A percentile compares a stretch with the other conserved stretches of the same genome.
phyloP scores from a whole-genome alignment of 2,329 filamentous ascomycete genomes.

The Pleochaeta shiraiana region DNA sequence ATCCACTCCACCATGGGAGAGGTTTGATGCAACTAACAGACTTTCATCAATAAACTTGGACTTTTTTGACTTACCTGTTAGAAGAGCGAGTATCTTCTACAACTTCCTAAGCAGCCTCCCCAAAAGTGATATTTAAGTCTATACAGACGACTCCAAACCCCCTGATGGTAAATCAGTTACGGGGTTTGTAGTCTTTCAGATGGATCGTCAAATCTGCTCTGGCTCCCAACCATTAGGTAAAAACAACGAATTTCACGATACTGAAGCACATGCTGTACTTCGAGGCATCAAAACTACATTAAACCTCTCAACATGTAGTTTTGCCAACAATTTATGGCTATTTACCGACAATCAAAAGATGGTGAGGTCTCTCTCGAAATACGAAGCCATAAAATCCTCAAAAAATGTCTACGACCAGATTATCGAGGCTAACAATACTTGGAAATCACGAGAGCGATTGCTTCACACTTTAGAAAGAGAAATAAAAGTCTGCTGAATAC shows the following conservation, averaged over 20 bases:
- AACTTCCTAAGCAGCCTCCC: too few species aligned
- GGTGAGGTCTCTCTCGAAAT: background rate
- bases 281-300: background rate
- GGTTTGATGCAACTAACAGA: too few species aligned
- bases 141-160: background rate
- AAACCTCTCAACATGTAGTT: background rate
- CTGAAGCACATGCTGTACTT: background rate
- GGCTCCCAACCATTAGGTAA: background rate
- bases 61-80: too few species aligned
- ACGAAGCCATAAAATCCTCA: background rate
- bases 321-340: background rate
- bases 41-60: too few species aligned
- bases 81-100: too few species aligned
- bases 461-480: background rate
- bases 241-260: background rate
- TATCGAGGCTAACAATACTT: background rate
- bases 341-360: background rate
- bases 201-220: too few species aligned
- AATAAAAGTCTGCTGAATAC: background rate
- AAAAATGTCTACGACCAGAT: background rate
- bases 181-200: background rate
- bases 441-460: background rate
- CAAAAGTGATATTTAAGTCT: background rate
- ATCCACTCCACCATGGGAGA: too few species aligned
- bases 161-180: background rate